Evolutionary conservation across 2,329 filamentous ascomycete genomes (phyloP), one percentile per base, ranked within the genome.

Genomic region (Neofusicoccum laricinum): DNA sequence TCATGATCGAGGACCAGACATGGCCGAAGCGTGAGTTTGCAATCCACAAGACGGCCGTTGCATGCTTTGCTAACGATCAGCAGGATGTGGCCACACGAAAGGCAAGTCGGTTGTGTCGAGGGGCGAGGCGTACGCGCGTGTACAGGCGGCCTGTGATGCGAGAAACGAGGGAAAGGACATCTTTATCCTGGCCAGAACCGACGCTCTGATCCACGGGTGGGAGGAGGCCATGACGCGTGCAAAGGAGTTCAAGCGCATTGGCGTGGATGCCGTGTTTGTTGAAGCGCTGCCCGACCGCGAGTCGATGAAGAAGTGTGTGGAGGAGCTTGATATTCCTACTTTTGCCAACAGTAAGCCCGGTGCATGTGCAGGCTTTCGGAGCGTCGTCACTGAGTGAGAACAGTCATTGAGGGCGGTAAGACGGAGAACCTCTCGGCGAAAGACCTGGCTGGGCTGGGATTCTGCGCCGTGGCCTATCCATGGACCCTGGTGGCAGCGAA

Each of bases 1-100:
- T 77, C 34, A 76, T 77, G 78, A 80, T 83, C 63, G 80, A 82
- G 64, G 80, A 82, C 62, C 80, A 82, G 66, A 80, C 78, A 0
- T 83, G 80, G 80, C 80, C 81, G 6, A 82, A 83, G 64, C 70
- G 80, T 82, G 63, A 67, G 75, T 36, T 19, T 10, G 17, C 25
- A 14, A 32, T 19, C 41, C 17, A 43, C 6, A n/a, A 17, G 0
- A 57, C 3, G 5, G 5, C 1, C 21, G 2, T 61, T 21, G 32
- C 1, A 8, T 1, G 25, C 8, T 32, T 32, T 43, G 14, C 51
- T 57, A 14, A 57, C 36, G 6, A 21, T 2, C 15, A 43, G 11
- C 63, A 80, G 77, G 77, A n/a, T 80, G 78, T 43, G 77, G 77
- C 2, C 81, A 83, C 65, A 82, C 79, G 0, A 78, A 79, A 41